Evolutionary conservation across 2,329 filamentous ascomycete species (phyloP).

Genomic region (Penicillium nordicum): DNA sequence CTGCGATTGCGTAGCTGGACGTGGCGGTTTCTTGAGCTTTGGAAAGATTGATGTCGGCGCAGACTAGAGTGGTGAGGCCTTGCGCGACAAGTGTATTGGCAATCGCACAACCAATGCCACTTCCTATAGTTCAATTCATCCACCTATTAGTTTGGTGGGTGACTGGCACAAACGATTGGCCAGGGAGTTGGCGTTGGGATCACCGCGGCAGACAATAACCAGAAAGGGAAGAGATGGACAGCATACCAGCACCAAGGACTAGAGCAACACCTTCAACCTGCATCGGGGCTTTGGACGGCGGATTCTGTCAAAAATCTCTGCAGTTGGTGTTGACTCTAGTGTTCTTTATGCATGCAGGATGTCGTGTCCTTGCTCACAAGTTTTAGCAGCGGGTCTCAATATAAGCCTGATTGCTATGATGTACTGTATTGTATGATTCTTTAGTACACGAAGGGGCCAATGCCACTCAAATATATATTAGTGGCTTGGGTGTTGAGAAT

Average conservation of each 20-base stretch:
- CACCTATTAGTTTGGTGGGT: neutral
- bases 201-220: neutral
- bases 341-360: neutral
- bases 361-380: neutral
- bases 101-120: neutral
- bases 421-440: neutral
- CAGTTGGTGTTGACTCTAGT: neutral
- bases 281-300: neutral
- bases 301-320: neutral
- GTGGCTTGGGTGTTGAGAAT: neutral
- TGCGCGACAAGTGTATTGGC: neutral
- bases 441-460: no score
- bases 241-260: neutral
- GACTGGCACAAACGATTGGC: neutral
- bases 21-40: neutral
- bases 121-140: neutral
- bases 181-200: neutral
- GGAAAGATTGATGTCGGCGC: neutral
- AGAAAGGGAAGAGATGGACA: neutral
- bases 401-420: neutral
- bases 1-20: neutral
- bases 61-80: neutral
- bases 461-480: neutral
- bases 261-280: neutral
- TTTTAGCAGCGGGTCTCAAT: neutral